Evolutionary conservation across 345 rosid genomes (phyloP), one percentile per base, ranked within the genome.

Genomic region (Gossypium stocksii): DNA sequence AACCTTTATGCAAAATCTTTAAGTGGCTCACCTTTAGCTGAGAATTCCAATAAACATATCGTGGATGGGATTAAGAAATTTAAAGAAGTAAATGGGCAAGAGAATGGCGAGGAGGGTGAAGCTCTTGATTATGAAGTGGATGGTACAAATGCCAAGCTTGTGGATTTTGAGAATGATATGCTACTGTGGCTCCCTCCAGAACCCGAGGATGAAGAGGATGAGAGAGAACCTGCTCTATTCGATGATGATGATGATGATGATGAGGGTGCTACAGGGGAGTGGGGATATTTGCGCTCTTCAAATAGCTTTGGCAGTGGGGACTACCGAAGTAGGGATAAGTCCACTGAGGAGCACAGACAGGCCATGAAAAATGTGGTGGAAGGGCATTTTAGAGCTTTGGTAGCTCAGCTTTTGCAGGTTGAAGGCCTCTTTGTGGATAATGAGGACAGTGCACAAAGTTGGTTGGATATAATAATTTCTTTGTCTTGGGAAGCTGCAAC

Each of bases 401-500:
- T 92, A 56, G 77, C 89, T 52, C 97, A 92, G 75, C 88, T 92
- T 78, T 83, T 92, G 80, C 89, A 90, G 77, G 97, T 86, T 74
- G 94, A 90, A 78, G 88, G 89, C 78, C 78, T 90, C 41, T 85
- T 86, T 64, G 78, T 88, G 80, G 84, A 86, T 77, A 85, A 87
- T 46, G 97, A 89, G 82, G 86, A 86, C 74, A 83, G 87, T 61
- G 76, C 73, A 48, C 93, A 87, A 66, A 88, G 88, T 78, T 93
- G 99, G 99, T 84, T 95, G 87, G 92, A 90, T 77, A 95, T 93
- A 81, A 85, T 91, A 68, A 83, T 96, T 38, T 90, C 94, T 63
- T 82, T 95, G 78, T 91, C 97, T 13, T 95, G 99, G 99, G 97
- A 95, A 73, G 99, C 93, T 78, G 98, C 99, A 61, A 83, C 96